Base-by-base conservation (phyloP, 306 rosid species). In the Betula pendula region DNA sequence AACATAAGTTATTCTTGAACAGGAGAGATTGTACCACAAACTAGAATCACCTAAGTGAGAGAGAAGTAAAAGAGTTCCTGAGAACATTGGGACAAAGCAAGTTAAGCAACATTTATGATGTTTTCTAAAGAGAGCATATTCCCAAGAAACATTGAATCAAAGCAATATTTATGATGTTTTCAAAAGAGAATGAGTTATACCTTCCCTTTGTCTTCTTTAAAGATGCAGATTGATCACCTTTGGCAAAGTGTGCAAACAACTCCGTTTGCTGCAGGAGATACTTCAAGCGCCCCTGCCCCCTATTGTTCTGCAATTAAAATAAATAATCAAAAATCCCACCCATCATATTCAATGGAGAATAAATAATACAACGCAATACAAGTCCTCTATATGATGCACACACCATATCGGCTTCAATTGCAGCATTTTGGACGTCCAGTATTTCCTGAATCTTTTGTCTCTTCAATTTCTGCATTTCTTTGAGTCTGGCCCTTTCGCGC, bases 191-290 rank as follows among this genome's bases (percentile, higher is more conserved):
- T 33, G 13, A 43, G 24, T 14, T 80, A 27, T 84, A 95, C 99
- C 95, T 89, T 85, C 99, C 97, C 73, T 76, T 92, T 12, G 85
- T 42, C 87, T 89, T 92, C 89, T 89, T 95, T 72, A 83, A 97
- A 48, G 99, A 82, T 43, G 97, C 79, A 82, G 96, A 83, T 24
- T 77, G 92, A 15, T 84, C 96, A 53, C 94, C 88, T 84, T 92
- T 91, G 9, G 99, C 98, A 87, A 96, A 96, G 83, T 96, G 98
- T 62, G 99, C 97, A 90, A 95, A 95, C 68, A 95, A 63, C 85
- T 95, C 99, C n/a, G 99, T 95, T 76, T 95, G 99, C 80, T 92
- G 97, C 50, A 95, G 81, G 44, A 95, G 99, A 88, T 92, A 95
- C 76, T 95, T 93, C 89, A 95, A 79, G 31, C 99, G 89, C 22